Evolutionary conservation across 1,139 yeast genomes (phyloP).

Genomic region (Saccharomyces uvarum): DNA sequence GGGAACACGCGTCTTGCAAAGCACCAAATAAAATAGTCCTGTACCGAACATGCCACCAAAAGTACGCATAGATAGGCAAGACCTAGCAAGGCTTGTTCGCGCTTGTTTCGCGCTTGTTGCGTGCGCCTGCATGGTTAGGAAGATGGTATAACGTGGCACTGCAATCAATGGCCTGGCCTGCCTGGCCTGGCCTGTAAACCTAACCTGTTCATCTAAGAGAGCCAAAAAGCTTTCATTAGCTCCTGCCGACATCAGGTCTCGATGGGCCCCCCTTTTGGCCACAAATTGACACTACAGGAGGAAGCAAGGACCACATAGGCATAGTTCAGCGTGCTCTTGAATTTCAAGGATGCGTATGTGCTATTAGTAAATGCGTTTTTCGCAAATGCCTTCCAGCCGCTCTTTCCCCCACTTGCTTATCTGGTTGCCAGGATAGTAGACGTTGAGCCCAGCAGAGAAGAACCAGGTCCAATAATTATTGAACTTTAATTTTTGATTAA

Average conservation of each 20-base stretch:
- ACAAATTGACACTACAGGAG: not conserved
- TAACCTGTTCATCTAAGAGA: not conserved
- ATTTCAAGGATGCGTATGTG: not conserved
- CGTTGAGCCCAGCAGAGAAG: not conserved
- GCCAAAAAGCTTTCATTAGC: not conserved
- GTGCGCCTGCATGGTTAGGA: not conserved
- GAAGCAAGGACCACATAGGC: not conserved
- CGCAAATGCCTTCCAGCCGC: not conserved
- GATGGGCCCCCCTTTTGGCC: not conserved
- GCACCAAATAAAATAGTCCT: not conserved
- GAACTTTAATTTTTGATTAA: not conserved
- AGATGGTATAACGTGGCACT: not conserved
- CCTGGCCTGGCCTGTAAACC: too few species aligned
- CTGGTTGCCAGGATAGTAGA: not conserved
- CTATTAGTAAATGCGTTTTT: not conserved
- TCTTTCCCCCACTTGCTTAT: not conserved
- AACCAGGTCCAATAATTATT: not conserved
- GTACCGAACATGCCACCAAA: not conserved
- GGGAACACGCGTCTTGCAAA: not conserved
- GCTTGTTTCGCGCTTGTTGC: not conserved
- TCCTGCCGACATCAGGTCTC: not conserved
- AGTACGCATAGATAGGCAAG: not conserved
- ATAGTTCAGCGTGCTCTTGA: not conserved
- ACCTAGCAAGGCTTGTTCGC: not conserved
- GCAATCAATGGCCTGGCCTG: not conserved